These are phyloP conservation scores for Allium sativum DNA, from an alignment of 106 monocot species.

Conservation along the genomic window DNA sequence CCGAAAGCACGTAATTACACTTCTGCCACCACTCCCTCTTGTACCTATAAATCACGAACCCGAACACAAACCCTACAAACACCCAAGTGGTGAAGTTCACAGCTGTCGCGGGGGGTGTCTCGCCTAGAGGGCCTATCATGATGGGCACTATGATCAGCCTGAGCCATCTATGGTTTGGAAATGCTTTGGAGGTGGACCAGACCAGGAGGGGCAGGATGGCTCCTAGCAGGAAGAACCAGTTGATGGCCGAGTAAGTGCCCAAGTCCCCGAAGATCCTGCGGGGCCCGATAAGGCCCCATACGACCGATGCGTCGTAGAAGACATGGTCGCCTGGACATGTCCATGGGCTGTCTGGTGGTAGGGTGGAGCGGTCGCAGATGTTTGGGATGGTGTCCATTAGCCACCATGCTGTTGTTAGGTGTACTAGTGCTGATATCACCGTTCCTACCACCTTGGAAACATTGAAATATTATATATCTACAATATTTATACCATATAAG, in stretches of 20 bases:
- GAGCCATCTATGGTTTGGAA: slow-evolving; percentile 58
- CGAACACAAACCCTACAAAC: slow-evolving; percentile 58
- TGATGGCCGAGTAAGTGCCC: slow-evolving; percentile 40
- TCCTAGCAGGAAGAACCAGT: slow-evolving; percentile 87
- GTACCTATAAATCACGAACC: slow-evolving; percentile 56
- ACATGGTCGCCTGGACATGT: slow-evolving; percentile 24
- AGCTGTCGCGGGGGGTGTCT: slow-evolving; percentile 75
- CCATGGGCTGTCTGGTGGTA: slow-evolving; percentile 22
- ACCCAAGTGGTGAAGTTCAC: slow-evolving; percentile 85
- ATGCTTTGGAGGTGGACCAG: slow-evolving; percentile 46
- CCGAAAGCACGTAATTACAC: slow-evolving; percentile 80
- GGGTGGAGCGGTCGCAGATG: slow-evolving; percentile 12
- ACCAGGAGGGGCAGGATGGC: slow-evolving; percentile 60
- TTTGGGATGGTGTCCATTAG: slow-evolving; percentile 17
- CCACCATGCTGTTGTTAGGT: slow-evolving; percentile 23
- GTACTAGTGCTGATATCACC: slow-evolving; percentile 9
- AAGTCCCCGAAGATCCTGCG: slow-evolving; percentile 21
- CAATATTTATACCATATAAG: no score
- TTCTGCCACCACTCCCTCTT: slow-evolving; percentile 66
- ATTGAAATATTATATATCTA: no score
- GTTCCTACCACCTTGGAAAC: slow-evolving; percentile 25
- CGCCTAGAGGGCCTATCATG: slow-evolving; percentile 43
- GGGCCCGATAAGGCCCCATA: slow-evolving; percentile 30
- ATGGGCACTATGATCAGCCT: slow-evolving; percentile 64
- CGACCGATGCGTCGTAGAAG: slow-evolving; percentile 22